A percentile compares a stretch with the other conserved stretches of the same genome.
Conservation (phyloP, 2,329 filamentous ascomycete genomes). For the Claviceps pazoutovae region DNA sequence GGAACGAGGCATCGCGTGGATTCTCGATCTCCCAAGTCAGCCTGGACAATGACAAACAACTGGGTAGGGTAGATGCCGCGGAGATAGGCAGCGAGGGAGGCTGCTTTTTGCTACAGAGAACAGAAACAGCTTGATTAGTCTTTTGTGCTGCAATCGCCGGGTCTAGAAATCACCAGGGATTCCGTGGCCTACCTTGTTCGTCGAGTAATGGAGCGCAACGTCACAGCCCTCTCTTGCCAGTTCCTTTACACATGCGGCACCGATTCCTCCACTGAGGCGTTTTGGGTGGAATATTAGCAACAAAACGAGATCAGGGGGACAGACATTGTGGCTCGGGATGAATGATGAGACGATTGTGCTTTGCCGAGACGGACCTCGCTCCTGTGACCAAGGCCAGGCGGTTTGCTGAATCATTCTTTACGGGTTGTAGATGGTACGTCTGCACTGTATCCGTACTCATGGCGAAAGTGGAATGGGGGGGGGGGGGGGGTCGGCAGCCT, state of each 20-base stretch:
- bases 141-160: background rate
- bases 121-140: background rate
- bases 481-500: no score
- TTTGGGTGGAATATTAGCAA: no score
- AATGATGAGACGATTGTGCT: background rate
- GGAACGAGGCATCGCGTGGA: slow-evolving; percentile 3
- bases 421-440: background rate
- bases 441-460: background rate
- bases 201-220: slow-evolving; percentile 4
- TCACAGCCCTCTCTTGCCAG: slow-evolving; percentile 6
- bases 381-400: slow-evolving; percentile 6
- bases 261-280: slow-evolving; percentile 4
- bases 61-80: slow-evolving; percentile 1
- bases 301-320: background rate
- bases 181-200: slow-evolving; percentile 1
- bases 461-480: background rate
- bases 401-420: background rate
- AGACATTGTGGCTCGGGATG: background rate
- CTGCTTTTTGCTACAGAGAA: slow-evolving; percentile 2
- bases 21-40: slow-evolving; percentile 5
- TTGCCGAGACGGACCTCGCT: slow-evolving; percentile 1
- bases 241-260: slow-evolving; percentile 4
- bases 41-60: slow-evolving; percentile 1
- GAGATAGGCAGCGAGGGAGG: background rate
- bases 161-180: no score